Evolutionary conservation across 148 eudicot genomes (phyloP).

Genomic region (Dianthus caryophyllus): DNA sequence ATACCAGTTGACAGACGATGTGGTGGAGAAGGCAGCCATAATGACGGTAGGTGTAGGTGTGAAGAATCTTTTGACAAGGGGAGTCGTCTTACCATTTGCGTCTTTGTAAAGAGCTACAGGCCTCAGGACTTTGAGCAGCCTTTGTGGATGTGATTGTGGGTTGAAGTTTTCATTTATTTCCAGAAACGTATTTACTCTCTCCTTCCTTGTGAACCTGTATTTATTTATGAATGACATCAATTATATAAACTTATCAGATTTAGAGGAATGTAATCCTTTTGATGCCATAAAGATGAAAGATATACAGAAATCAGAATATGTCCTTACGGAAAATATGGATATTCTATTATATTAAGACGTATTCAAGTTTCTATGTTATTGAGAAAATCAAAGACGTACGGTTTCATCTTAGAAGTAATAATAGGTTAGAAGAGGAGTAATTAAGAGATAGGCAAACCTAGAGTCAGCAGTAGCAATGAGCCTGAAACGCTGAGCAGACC

Average conservation of each 20-base stretch:
- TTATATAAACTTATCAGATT: too few relatives aligned
- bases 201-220: not conserved
- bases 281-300: too few relatives aligned
- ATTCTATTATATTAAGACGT: too few relatives aligned
- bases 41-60: not conserved
- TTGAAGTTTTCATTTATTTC: not conserved
- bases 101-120: not conserved
- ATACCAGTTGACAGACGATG: constrained; percentile 6
- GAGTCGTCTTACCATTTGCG: not conserved
- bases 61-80: not conserved
- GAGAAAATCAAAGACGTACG: too few relatives aligned
- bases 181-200: not conserved
- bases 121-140: not conserved
- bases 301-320: too few relatives aligned
- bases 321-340: too few relatives aligned
- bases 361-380: too few relatives aligned
- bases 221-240: not conserved
- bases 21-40: not conserved
- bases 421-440: not conserved
- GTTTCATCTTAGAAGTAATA: too few relatives aligned
- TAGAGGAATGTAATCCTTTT: too few relatives aligned
- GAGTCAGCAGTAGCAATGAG: not conserved
- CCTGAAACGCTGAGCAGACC: constrained; percentile 11
- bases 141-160: constrained; percentile 8
- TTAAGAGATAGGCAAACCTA: not conserved